phyloP scores from a whole-genome alignment of 805 yeast genomes.

The Candida nanaspora region DNA sequence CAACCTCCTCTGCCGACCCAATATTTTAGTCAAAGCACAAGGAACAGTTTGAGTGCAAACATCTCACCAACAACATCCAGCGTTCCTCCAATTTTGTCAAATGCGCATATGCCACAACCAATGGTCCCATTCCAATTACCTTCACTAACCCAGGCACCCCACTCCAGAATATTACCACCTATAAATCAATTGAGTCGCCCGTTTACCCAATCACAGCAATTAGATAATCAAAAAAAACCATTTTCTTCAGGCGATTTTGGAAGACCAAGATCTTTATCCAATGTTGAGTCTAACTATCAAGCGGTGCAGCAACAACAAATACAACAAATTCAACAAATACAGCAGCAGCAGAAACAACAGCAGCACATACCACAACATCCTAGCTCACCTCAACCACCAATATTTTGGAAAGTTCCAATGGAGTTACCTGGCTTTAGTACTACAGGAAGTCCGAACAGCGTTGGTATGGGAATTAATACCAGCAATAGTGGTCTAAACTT shows the following conservation, averaged over 20 bases:
- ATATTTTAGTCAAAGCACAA: neutral
- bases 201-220: neutral
- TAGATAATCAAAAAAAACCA: neutral
- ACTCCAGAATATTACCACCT: conserved; percentile 1
- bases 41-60: conserved; percentile 1
- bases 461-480: neutral
- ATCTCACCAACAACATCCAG: conserved; percentile 5
- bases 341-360: no score
- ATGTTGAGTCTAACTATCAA: conserved; percentile 3
- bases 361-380: conserved; percentile 1
- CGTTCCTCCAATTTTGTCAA: neutral
- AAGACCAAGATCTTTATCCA: conserved; percentile 15
- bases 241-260: neutral
- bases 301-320: conserved; percentile 2
- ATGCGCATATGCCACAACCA: neutral
- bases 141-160: conserved; percentile 1
- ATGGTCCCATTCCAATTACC: conserved; percentile 4
- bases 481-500: conserved; percentile 1
- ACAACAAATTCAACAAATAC: no score
- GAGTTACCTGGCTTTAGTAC: conserved; percentile 36
- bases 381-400: conserved; percentile 11
- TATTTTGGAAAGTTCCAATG: conserved; percentile 58
- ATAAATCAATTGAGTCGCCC: neutral
- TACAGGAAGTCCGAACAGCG: conserved; percentile 6
- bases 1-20: conserved; percentile 1